These are phyloP conservation scores for Dactylonectria macrodidyma DNA, from an alignment of 2,329 filamentous ascomycete genomes.

Conservation along the genomic window DNA sequence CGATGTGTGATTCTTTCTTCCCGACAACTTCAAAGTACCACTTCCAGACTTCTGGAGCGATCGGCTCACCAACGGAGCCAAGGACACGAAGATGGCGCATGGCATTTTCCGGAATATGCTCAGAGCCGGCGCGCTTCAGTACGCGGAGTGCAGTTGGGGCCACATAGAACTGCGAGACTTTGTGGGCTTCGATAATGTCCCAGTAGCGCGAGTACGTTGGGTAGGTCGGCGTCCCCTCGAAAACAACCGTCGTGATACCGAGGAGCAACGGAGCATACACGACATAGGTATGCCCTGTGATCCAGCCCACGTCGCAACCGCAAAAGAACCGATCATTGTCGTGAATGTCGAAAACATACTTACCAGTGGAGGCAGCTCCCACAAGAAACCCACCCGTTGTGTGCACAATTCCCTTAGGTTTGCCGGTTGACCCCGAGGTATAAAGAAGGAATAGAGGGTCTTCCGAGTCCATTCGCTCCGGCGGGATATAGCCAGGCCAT, in stretches of 20 bases:
- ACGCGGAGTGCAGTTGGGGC: conserved; percentile 90
- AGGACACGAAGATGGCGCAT: conserved; percentile 89
- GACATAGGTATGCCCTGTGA: conserved; percentile 96
- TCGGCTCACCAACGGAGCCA: conserved; percentile 93
- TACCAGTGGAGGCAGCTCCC: conserved; percentile 89
- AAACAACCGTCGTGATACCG: conserved; percentile 91
- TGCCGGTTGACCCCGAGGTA: conserved; percentile 94
- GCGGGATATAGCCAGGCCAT: conserved; percentile 89
- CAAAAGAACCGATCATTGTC: conserved; percentile 92
- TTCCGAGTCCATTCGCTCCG: conserved; percentile 88
- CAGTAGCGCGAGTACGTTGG: conserved; percentile 95
- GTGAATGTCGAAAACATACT: conserved; percentile 97
- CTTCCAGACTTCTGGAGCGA: conserved; percentile 98
- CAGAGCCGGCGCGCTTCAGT: conserved; percentile 90
- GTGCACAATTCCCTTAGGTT: conserved; percentile 97
- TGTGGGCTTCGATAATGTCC: conserved; percentile 92
- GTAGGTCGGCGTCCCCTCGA: conserved; percentile 96
- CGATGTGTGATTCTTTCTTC: conserved; percentile 88
- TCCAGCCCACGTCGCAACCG: conserved; percentile 96
- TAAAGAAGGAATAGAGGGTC: conserved; percentile 96
- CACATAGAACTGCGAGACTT: conserved; percentile 95
- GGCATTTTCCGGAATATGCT: conserved; percentile 77
- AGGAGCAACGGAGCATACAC: conserved; percentile 94
- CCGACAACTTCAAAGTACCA: conserved; percentile 96
- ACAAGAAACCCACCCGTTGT: conserved; percentile 91